phyloP scores from a whole-genome alignment of 1,284 basidiomycete species.

The Mycosarcoma maydis region DNA sequence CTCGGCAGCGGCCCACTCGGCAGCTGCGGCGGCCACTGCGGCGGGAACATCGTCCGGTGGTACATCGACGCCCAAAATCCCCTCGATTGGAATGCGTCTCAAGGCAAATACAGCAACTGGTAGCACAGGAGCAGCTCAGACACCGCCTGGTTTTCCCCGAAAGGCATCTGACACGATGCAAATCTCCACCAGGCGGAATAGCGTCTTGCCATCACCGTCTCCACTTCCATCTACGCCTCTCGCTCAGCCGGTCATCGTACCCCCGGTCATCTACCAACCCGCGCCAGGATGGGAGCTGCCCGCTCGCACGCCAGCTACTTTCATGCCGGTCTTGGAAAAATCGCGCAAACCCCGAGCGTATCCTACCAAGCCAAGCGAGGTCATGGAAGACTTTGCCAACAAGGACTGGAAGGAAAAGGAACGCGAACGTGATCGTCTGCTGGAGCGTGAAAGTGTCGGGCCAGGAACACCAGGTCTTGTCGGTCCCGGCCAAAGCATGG shows the following conservation, averaged over 20 bases:
- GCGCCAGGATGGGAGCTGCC: conserved; percentile 58
- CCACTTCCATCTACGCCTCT: conserved; percentile 39
- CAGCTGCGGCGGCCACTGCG: conserved; percentile 16
- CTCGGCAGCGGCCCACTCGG: conserved; percentile 17
- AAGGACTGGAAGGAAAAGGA: conserved; percentile 63
- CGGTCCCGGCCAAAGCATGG: conserved; percentile 46
- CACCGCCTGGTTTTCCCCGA: conserved; percentile 30
- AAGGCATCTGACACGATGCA: conserved; percentile 34
- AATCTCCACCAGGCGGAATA: conserved; percentile 43
- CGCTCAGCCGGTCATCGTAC: conserved; percentile 5
- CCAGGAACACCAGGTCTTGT: conserved; percentile 45
- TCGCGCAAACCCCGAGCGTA: conserved; percentile 47
- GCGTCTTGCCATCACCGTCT: conserved; percentile 42
- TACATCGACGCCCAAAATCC: conserved; percentile 20
- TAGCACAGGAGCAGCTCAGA: conserved; percentile 11
- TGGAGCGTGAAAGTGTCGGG: conserved; percentile 44
- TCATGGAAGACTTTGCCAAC: conserved; percentile 60
- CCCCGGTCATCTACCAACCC: conserved; percentile 29
- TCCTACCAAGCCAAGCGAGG: conserved; percentile 59
- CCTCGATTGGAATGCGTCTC: conserved; percentile 47
- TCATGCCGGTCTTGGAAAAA: conserved; percentile 49
- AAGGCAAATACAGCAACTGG: conserved; percentile 44
- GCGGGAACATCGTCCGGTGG: conserved; percentile 11
- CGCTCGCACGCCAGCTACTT: conserved; percentile 45
- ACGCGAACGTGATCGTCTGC: conserved; percentile 53